Percentiles rank a stretch among this genome's conserved stretches.
Evolutionary conservation across 257 asterid species (phyloP).

Genomic region (Dorcoceras hygrometricum): DNA sequence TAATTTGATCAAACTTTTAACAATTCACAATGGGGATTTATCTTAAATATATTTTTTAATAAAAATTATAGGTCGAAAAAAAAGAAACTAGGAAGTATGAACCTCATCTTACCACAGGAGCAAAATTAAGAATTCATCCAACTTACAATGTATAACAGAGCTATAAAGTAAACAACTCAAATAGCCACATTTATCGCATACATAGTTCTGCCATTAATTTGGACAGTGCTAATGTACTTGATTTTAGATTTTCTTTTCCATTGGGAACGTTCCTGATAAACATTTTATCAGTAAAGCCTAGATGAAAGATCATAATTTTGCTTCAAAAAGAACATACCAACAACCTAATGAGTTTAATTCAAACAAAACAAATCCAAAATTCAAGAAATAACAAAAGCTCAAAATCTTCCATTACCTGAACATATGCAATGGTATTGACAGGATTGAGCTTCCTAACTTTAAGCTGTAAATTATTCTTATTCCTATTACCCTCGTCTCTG

Average conservation of each 20-base stretch:
- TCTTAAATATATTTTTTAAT: too few species aligned
- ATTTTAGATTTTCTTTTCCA: too few species aligned
- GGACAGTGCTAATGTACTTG: too few species aligned
- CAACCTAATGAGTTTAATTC: not conserved
- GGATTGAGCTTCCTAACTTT: conserved; percentile 80
- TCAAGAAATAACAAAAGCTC: not conserved
- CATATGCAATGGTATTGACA: conserved; percentile 67
- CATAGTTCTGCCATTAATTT: not conserved
- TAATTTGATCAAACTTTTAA: too few species aligned
- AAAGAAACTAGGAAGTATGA: not conserved
- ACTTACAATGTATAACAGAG: not conserved
- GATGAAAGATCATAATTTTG: not conserved
- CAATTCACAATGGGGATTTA: too few species aligned
- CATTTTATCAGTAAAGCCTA: not conserved
- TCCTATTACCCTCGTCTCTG: conserved; percentile 49
- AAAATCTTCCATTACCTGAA: conserved; percentile 49
- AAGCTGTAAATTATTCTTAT: conserved; percentile 59
- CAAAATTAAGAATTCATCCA: not conserved
- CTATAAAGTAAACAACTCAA: not conserved
- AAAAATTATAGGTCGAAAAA: not conserved
- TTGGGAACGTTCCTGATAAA: not conserved
- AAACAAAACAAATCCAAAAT: not conserved
- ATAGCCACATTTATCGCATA: not conserved
- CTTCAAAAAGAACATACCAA: not conserved
- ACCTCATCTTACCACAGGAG: not conserved